These are phyloP conservation scores for Salix udensis DNA, from an alignment of 345 rosid species.

Conservation along the genomic window DNA sequence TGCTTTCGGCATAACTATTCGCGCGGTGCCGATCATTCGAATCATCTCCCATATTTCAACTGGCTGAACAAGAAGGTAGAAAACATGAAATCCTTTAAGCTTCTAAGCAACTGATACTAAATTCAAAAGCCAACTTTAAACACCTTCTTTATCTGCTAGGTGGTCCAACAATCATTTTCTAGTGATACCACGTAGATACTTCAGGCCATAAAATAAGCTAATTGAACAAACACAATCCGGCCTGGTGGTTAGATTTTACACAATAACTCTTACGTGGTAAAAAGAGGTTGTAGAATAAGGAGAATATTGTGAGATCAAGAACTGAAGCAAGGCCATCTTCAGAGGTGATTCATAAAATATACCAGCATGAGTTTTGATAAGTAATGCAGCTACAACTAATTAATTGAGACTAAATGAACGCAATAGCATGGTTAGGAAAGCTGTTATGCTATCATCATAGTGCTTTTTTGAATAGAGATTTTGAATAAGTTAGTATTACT, in stretches of 20 bases:
- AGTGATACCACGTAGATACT: background rate
- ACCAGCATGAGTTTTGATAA: background rate
- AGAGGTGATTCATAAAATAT: background rate
- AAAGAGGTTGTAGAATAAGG: background rate
- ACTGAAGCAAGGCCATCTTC: background rate
- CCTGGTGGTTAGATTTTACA: background rate
- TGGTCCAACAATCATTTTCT: background rate
- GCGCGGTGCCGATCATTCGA: conserved; percentile 87
- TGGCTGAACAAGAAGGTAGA: conserved; percentile 46
- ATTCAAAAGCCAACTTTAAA: background rate
- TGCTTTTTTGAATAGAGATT: background rate
- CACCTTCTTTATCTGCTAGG: background rate
- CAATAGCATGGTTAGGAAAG: background rate
- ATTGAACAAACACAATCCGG: background rate
- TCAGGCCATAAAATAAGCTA: background rate
- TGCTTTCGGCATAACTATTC: conserved; percentile 94
- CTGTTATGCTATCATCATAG: background rate
- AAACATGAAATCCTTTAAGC: background rate
- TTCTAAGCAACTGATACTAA: background rate
- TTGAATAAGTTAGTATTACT: background rate
- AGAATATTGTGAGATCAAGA: background rate
- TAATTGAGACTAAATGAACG: background rate
- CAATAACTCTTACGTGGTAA: background rate
- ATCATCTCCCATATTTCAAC: conserved; percentile 99
- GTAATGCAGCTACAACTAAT: background rate